Evolutionary conservation across 306 rosid species (phyloP), one percentile per base, ranked within the genome.

Genomic region (Lablab purpureus): DNA sequence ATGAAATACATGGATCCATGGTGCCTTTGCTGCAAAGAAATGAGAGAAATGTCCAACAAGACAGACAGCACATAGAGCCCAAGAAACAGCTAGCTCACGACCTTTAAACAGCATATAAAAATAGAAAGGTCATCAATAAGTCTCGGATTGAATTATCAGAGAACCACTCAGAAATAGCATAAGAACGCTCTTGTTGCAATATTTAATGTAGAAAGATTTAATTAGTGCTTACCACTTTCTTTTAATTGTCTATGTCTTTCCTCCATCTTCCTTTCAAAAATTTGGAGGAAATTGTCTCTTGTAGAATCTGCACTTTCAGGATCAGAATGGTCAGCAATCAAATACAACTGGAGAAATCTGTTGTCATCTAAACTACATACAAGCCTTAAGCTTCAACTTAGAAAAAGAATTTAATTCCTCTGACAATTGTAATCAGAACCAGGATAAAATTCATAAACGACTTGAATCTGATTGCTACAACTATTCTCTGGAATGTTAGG

Each of bases 1-100:
- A 78, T 94, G 99, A 79, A 86, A 87, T 49, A 85, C 89, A 86
- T 91, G 93, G 78, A 84, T 67, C 99, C 97, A 94, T 22, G 99
- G 87, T 67, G 91, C 93, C 79, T 89, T 91, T 11, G 91, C 90
- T 71, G 94, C 97, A 85, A 92, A 79, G 80, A 94, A 90, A 91
- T 94, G 99, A 76, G 97, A 94, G 64, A 90, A 68, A 78, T 94
- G 99, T 32, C 99, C 99, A 75, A 92, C 83, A 63, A 94, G 93
- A 89, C 99, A 94, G 72, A 88, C 97, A 47, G 97, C 95, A 81
- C 99, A 94, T 30, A 94, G 80, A 72, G 95, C 97, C 99, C 97
- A 94, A 62, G 99, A 94, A 81, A 94, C 89, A 75, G 92, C 97
- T 85, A 92, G 92, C 76, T 94, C 93, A 14, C 82, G 91, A 68